phyloP scores from a whole-genome alignment of 202 grass and related monocot genomes.

The Musa balbisiana region DNA sequence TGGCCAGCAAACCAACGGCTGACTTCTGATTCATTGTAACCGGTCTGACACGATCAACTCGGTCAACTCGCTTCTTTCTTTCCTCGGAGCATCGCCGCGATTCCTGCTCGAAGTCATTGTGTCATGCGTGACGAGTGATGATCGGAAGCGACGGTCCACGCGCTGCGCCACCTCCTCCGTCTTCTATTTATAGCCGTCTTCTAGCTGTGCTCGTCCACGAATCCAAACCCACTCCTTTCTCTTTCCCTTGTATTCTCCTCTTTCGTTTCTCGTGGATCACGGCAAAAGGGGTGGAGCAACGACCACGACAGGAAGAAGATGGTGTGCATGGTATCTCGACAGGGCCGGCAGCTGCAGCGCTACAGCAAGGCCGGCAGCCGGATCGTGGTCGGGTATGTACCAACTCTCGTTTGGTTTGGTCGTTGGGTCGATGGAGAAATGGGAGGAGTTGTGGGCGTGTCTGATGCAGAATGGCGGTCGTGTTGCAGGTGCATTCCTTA shows the following conservation, averaged over 20 bases:
- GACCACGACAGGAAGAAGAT: background rate
- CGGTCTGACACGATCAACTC: too few species aligned
- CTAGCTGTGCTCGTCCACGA: too few species aligned
- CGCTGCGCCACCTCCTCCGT: background rate
- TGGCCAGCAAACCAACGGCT: too few species aligned
- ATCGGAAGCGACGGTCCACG: background rate
- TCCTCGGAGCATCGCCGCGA: too few species aligned
- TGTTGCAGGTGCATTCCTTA: constrained; percentile 12
- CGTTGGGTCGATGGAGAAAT: background rate
- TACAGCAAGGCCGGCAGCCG: constrained; percentile 9
- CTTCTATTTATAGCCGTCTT: background rate
- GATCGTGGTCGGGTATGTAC: constrained; percentile 15
- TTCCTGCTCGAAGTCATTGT: too few species aligned
- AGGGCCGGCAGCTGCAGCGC: constrained; percentile 22
- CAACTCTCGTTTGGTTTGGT: background rate
- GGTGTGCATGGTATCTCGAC: constrained; percentile 1
- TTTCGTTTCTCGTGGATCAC: too few species aligned
- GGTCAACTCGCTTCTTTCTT: too few species aligned
- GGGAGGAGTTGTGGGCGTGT: background rate
- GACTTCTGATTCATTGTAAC: too few species aligned
- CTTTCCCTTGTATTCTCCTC: too few species aligned
- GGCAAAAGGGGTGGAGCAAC: background rate
- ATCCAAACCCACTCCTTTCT: too few species aligned
- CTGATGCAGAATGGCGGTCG: background rate
- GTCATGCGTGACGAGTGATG: background rate